Base-by-base conservation (phyloP, 2,329 filamentous ascomycete genomes). In the Aspergillus transmontanensis region DNA sequence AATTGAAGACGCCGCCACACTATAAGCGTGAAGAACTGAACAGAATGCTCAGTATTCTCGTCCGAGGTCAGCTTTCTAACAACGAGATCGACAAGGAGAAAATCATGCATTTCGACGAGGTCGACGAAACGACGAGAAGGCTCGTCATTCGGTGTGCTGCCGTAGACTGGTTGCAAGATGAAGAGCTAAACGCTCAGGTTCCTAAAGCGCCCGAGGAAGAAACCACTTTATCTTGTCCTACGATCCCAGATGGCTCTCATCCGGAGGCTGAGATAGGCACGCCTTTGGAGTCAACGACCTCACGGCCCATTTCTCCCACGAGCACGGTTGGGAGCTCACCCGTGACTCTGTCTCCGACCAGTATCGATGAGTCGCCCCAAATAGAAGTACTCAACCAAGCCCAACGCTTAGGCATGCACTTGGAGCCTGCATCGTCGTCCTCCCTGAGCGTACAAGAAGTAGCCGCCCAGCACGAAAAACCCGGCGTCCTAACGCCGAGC, bases 21-120 rank as follows among this genome's bases (percentile, higher is more conserved):
- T 98, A 99, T 83, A 99, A 98, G 77, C 88, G 89, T 34, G 87
- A 94, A 48, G 94, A 98, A 75, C 87, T 99, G 46, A 81, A 90
- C 45, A 89, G 88, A 65, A 85, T 97, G 28, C 83, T 99, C 19
- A 85, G 84, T 58, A 86, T 96, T 16, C 84, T 98, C 3, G 84
- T 86, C 10, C 87, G 88, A 64, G 91, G 94, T 3, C 83, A 86
- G 39, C 93, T 93, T 86, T 82, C 94, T 32, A 80, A 79, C 43
- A 76, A 74, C 60, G 76, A 79, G 48, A 72, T 75, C 14, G 80
- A 83, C 60, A 67, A 71, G 19, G 83, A 83, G 64, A 79, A 73
- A 62, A 82, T 82, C 54, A 72, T 78, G 58, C 81, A 83, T 72
- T 84, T 84, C 64, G 81, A 81, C 56, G 81, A 81, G 21, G 80